Evolutionary conservation across 176 grass and related monocot genomes (phyloP).

Genomic region (Phoenix dactylifera): DNA sequence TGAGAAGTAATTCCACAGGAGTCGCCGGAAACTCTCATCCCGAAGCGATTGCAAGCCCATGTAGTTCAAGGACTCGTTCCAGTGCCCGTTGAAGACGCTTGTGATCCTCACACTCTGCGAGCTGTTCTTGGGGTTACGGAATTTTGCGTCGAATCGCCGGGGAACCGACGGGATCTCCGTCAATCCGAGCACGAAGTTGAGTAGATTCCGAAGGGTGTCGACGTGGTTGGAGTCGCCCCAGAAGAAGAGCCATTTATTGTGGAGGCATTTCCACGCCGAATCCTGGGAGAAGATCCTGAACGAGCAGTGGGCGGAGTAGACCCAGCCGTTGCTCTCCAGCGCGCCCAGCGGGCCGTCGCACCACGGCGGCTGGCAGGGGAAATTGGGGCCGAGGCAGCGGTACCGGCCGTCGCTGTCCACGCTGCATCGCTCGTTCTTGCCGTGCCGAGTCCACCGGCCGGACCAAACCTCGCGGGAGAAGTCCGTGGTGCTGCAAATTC

Average conservation of each 20-base stretch:
- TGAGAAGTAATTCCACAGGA: constrained; percentile 49
- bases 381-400: constrained; percentile 46
- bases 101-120: constrained; percentile 65
- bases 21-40: constrained; percentile 39
- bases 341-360: constrained; percentile 63
- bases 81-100: constrained; percentile 88
- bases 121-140: constrained; percentile 39
- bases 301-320: constrained; percentile 92
- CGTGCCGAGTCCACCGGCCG: constrained; percentile 81
- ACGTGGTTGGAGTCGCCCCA: constrained; percentile 99
- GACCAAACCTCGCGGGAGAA: constrained; percentile 50
- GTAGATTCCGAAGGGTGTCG: constrained; percentile 83
- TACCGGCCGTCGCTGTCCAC: constrained; percentile 66
- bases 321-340: constrained; percentile 96
- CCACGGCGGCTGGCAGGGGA: constrained; percentile 68
- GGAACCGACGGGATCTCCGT: constrained; percentile 40
- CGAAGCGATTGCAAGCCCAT: constrained; percentile 72
- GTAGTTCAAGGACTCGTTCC: constrained; percentile 86
- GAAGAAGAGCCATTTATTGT: constrained; percentile 92
- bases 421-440: constrained; percentile 35
- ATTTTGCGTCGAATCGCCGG: constrained; percentile 57
- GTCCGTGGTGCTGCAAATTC: constrained; percentile 41
- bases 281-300: constrained; percentile 70
- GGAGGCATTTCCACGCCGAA: constrained; percentile 63
- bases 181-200: constrained; percentile 65